A percentile compares a stretch with the other conserved stretches of the same genome.
These are phyloP conservation scores for Colletotrichum sp. DNA, from an alignment of 2,329 filamentous ascomycete species.

Conservation along the genomic window DNA sequence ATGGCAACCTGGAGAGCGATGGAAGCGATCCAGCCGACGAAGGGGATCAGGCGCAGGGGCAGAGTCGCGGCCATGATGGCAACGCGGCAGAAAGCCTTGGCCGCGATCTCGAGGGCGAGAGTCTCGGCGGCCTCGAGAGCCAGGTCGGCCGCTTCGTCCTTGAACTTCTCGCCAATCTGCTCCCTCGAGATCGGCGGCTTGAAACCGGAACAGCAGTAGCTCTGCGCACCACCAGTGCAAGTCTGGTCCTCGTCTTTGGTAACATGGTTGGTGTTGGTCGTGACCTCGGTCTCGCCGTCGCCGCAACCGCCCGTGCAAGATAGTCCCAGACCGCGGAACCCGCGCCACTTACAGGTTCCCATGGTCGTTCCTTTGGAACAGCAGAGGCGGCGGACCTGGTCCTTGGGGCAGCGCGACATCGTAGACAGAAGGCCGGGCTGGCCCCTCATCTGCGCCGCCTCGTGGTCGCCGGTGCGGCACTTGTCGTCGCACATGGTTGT, in stretches of 20 bases:
- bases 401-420: slow-evolving; percentile 24
- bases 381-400: slow-evolving; percentile 28
- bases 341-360: slow-evolving; percentile 29
- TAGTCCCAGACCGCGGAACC: slow-evolving; percentile 29
- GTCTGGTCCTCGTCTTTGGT: slow-evolving; percentile 29
- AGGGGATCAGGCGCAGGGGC: neutral
- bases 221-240: slow-evolving; percentile 32
- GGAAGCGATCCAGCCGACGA: neutral
- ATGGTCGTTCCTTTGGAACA: slow-evolving; percentile 24
- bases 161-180: slow-evolving; percentile 22
- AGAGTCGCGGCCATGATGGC: slow-evolving; percentile 29
- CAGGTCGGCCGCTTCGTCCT: slow-evolving; percentile 27
- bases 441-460: slow-evolving; percentile 31
- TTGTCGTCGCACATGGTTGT: slow-evolving; percentile 26
- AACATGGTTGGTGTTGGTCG: slow-evolving; percentile 28
- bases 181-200: slow-evolving; percentile 24
- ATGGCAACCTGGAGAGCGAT: neutral
- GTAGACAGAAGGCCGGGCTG: slow-evolving; percentile 29
- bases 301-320: slow-evolving; percentile 33
- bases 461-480: slow-evolving; percentile 28
- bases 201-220: slow-evolving; percentile 34
- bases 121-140: slow-evolving; percentile 29
- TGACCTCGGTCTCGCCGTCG: slow-evolving; percentile 30
- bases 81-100: slow-evolving; percentile 36
- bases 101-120: slow-evolving; percentile 34